Conservation (phyloP, 331 rosid genomes). For the Telfairia occidentalis region DNA sequence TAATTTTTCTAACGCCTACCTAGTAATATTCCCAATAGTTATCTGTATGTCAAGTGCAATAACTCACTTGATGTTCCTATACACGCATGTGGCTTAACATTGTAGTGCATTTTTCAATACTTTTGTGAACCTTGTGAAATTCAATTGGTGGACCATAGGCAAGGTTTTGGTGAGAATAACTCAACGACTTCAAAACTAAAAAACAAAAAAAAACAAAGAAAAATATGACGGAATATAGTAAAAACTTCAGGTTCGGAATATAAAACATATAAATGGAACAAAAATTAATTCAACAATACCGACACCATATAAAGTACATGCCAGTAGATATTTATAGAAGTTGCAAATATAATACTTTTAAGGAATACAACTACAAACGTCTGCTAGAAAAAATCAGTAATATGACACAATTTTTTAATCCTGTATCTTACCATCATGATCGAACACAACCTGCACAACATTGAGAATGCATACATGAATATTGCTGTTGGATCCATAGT, state of each 20-base stretch:
- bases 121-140: too few species aligned
- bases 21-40: too few species aligned
- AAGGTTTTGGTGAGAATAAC: too few species aligned
- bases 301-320: neutral
- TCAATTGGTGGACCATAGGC: too few species aligned
- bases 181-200: neutral
- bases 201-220: neutral
- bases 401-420: conserved; percentile 6
- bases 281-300: neutral
- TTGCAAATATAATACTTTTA: neutral
- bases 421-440: conserved; percentile 82
- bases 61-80: too few species aligned
- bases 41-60: too few species aligned
- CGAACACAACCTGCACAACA: conserved; percentile 84
- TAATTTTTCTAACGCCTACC: too few species aligned
- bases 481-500: conserved; percentile 1
- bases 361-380: neutral
- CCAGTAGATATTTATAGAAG: neutral
- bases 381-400: conserved; percentile 3
- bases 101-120: too few species aligned
- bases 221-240: neutral
- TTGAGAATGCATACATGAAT: neutral
- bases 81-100: too few species aligned
- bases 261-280: neutral
- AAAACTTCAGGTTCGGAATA: neutral